A percentile compares a stretch with the other conserved stretches of the same genome.
These are phyloP conservation scores for Colletotrichum sublineola DNA, from an alignment of 2,329 filamentous ascomycete genomes.

Conservation along the genomic window DNA sequence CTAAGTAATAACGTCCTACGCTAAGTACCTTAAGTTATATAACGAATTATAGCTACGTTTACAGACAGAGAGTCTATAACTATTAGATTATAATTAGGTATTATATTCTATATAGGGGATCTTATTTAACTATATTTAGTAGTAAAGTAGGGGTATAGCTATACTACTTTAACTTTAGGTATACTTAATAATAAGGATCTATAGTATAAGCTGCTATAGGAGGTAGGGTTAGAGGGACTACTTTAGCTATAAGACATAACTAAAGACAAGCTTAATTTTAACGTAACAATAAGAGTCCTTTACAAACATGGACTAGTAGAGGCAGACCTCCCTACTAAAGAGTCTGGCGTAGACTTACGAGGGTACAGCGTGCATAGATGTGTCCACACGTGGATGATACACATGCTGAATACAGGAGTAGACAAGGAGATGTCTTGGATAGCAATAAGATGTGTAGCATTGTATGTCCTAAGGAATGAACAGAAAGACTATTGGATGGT, in stretches of 20 bases:
- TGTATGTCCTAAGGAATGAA: conserved; percentile 30
- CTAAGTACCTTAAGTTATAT: conserved; percentile 57
- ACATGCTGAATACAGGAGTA: conserved; percentile 45
- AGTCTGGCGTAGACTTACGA: conserved; percentile 34
- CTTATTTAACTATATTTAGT: conserved; percentile 53
- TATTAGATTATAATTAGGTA: conserved; percentile 50
- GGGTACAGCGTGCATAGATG: conserved; percentile 52
- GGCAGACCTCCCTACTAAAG: conserved; percentile 16
- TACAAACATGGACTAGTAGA: conserved; percentile 44
- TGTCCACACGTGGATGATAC: conserved; percentile 50
- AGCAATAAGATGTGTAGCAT: conserved; percentile 38
- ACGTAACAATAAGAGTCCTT: conserved; percentile 48
- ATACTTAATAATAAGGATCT: conserved; percentile 58
- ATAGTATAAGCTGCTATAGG: conserved; percentile 58
- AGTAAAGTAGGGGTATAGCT: conserved; percentile 48
- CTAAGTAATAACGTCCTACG: conserved; percentile 52
- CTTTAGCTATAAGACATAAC: conserved; percentile 47
- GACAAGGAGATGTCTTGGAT: conserved; percentile 13
- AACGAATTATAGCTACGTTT: conserved; percentile 54
- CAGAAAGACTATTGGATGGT: conserved; percentile 36
- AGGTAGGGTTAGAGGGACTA: conserved; percentile 33
- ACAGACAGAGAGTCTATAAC: conserved; percentile 47
- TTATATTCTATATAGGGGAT: conserved; percentile 57
- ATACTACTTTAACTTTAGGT: conserved; percentile 56
- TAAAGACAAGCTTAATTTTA: conserved; percentile 45